Conservation (phyloP, 495 filamentous ascomycete genomes). For the Aspergillus wentii region DNA sequence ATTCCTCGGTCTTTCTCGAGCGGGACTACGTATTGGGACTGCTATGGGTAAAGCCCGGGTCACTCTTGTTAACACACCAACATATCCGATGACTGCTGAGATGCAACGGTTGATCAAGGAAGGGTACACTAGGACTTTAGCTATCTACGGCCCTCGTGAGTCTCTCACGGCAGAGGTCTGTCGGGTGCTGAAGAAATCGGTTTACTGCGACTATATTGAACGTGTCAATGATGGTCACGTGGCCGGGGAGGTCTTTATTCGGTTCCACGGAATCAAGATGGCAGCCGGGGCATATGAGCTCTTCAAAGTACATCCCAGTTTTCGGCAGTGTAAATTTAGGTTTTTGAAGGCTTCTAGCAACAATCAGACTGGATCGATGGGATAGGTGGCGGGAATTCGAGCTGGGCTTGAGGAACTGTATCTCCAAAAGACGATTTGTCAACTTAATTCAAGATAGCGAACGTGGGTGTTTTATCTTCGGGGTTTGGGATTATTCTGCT, state of each 20-base stretch:
- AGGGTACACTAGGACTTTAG: constrained; percentile 27
- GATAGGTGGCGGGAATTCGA: too few species aligned
- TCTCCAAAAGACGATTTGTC: too few species aligned
- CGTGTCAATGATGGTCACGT: constrained; percentile 11
- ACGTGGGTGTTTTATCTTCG: too few species aligned
- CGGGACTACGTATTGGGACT: constrained; percentile 11
- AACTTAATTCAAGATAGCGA: too few species aligned
- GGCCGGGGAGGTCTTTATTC: constrained; percentile 12
- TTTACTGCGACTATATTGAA: constrained; percentile 14
- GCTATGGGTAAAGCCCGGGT: constrained; percentile 13
- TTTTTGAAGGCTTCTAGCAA: constrained; percentile 11
- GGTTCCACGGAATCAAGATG: constrained; percentile 26
- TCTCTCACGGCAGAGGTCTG: constrained; percentile 6
- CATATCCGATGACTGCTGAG: constrained; percentile 19
- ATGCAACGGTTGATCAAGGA: constrained; percentile 16
- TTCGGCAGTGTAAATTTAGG: constrained; percentile 10
- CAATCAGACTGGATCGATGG: too few species aligned
- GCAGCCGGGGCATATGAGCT: constrained; percentile 13
- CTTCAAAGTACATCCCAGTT: constrained; percentile 7
- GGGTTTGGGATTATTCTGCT: too few species aligned
- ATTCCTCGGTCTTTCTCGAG: constrained; percentile 11
- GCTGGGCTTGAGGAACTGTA: too few species aligned
- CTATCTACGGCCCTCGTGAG: constrained; percentile 3
- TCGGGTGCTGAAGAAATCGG: constrained; percentile 7
- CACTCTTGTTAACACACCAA: constrained; percentile 26